Conservation (phyloP, 108 stramenopile species). For the Mayamaea pseudoterrestris region DNA sequence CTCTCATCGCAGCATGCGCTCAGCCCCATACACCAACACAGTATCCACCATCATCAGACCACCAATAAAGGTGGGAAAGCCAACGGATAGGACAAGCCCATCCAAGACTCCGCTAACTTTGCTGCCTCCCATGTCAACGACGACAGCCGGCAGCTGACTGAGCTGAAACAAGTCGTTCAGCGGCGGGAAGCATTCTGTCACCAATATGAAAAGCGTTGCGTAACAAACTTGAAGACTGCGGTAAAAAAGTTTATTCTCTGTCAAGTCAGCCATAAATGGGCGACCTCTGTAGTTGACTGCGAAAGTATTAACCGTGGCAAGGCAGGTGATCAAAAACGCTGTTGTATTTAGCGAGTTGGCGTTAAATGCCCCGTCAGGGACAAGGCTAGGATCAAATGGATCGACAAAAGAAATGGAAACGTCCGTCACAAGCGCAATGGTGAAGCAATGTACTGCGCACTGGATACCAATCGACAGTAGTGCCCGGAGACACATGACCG, state of each 20-base stretch:
- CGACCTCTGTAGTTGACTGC: constrained; percentile 91
- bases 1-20: constrained; percentile 11
- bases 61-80: constrained; percentile 38
- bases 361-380: constrained; percentile 91
- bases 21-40: constrained; percentile 23
- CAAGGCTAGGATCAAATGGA: constrained; percentile 61
- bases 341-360: constrained; percentile 90
- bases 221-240: constrained; percentile 57
- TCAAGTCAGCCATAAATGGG: constrained; percentile 84
- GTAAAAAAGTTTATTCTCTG: constrained; percentile 66
- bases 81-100: constrained; percentile 18
- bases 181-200: constrained; percentile 63
- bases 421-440: constrained; percentile 45
- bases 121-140: neutral
- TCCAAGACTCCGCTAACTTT: neutral
- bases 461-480: constrained; percentile 71
- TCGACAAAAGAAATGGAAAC: constrained; percentile 52
- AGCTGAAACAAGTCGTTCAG: constrained; percentile 76
- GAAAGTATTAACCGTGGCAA: constrained; percentile 89
- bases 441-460: constrained; percentile 70
- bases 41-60: constrained; percentile 57
- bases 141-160: constrained; percentile 34
- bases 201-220: constrained; percentile 38
- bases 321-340: constrained; percentile 74
- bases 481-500: constrained; percentile 71